Base-by-base conservation (phyloP, 208 protist genomes). In the Leishmania martiniquensis region DNA sequence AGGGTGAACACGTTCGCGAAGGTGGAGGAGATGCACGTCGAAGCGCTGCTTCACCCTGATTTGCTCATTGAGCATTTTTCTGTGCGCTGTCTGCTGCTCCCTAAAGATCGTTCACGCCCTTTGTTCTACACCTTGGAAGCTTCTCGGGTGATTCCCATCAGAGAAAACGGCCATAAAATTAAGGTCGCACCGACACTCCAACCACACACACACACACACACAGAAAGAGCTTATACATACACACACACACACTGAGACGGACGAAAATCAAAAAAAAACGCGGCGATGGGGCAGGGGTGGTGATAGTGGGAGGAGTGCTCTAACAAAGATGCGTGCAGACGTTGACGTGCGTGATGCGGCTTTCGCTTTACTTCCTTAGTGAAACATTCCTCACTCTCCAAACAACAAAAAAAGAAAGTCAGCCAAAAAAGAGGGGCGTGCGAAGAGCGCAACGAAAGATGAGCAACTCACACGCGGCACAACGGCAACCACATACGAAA, bases 1-100 rank as follows among this genome's bases (percentile, higher is more conserved):
- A 12, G 84, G 82, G 55, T 85, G 80, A 12, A 55, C 83, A 39
- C 81, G 78, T 57, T 77, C 78, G 20, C 78, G 71, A 63, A 83
- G 78, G 42, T 49, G 78, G 32, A 72, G 65, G 5, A 83, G 73
- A 51, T 78, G 78, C 34, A 52, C 69, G 65, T 86, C 82, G 44
- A 86, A 86, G 54, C 78, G 78, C 67, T 83, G 78, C 62, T 83
- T 83, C 54, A 88, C 85, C 44, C 82, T 80, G 15, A 72, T 55
- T 60, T 78, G 73, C 32, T 65, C 69, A 34, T 80, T 34, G 63
- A 79, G 86, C 88, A 92, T 92, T 42, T 32, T n/a, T 51, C 45
- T 4, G 17, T 39, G 45, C 47, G 42, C 15, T 55, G 29, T 25
- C 59, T 65, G n/a, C n/a, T 34, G 29, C 34, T 39, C 42, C 25